Evolutionary conservation across 78 protist species (phyloP).

Genomic region (Dictyostelium brefeldianum): DNA sequence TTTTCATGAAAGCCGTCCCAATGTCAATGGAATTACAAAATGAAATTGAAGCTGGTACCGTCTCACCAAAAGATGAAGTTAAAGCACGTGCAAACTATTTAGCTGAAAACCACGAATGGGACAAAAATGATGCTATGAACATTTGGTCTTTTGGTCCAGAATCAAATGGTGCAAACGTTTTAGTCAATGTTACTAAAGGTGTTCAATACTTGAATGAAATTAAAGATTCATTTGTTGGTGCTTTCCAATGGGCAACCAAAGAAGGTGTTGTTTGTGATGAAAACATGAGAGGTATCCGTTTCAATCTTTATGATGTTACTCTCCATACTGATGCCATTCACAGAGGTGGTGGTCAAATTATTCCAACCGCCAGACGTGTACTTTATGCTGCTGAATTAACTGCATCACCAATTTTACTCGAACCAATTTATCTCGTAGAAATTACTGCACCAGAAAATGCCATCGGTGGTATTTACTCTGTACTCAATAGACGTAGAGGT

Average conservation of each 20-base stretch:
- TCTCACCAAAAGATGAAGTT: conserved; percentile 63
- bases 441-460: conserved; percentile 87
- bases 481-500: conserved; percentile 96
- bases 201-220: conserved; percentile 83
- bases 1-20: conserved; percentile 94
- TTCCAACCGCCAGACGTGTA: conserved; percentile 78
- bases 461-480: conserved; percentile 94
- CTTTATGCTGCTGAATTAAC: conserved; percentile 80
- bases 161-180: conserved; percentile 94
- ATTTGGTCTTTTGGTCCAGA: conserved; percentile 99
- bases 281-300: conserved; percentile 79
- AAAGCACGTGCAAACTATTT: conserved; percentile 89
- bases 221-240: conserved; percentile 53
- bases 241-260: conserved; percentile 74
- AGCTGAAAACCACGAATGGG: conserved; percentile 92
- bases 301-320: conserved; percentile 80
- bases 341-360: conserved; percentile 86
- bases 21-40: conserved; percentile 65
- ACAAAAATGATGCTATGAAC: conserved; percentile 91
- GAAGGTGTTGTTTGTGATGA: conserved; percentile 86
- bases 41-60: conserved; percentile 57
- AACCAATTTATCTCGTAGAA: conserved; percentile 83
- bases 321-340: conserved; percentile 87
- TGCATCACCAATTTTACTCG: conserved; percentile 83
- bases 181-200: conserved; percentile 94